A percentile compares a stretch with the other conserved stretches of the same genome.
These are phyloP conservation scores for Citrullus amarus DNA, from an alignment of 306 rosid species.

Conservation along the genomic window DNA sequence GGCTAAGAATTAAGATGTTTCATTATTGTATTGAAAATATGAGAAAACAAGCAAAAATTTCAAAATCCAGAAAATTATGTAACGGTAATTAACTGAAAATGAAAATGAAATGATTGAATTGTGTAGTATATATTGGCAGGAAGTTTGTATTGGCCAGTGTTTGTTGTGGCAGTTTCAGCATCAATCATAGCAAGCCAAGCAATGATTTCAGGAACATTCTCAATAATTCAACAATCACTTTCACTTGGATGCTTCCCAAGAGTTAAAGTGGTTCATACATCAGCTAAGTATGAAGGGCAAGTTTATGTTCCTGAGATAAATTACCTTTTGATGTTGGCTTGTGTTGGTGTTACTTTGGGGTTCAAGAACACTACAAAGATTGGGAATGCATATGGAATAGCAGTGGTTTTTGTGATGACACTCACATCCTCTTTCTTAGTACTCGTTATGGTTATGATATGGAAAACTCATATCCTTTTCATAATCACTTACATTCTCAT, in stretches of 20 bases:
- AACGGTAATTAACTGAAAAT: no score
- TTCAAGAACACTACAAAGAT: conserved; percentile 9
- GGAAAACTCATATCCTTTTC: conserved; percentile 19
- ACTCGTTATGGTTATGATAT: conserved; percentile 20
- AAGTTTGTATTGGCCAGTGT: conserved; percentile 12
- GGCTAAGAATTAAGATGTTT: no score
- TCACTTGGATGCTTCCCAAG: conserved; percentile 19
- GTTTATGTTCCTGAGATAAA: conserved; percentile 17
- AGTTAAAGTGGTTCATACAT: conserved; percentile 12
- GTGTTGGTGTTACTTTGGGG: conserved; percentile 10
- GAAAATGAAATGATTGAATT: no score
- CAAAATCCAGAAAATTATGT: no score
- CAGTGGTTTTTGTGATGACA: conserved; percentile 20
- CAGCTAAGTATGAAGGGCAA: conserved; percentile 4
- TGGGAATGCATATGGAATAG: conserved; percentile 18
- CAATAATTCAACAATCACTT: conserved; percentile 12
- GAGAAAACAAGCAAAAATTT: no score
- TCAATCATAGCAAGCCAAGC: conserved; percentile 17
- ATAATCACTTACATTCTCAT: conserved; percentile 8
- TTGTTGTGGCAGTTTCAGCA: conserved; percentile 11
- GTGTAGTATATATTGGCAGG: background rate
- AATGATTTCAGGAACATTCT: conserved; percentile 13
- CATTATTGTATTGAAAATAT: no score
- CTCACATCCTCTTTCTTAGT: conserved; percentile 15
- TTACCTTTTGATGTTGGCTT: conserved; percentile 11